These are phyloP conservation scores for Phytophthora pisi DNA, from an alignment of 352 stramenopile species.

Conservation along the genomic window DNA sequence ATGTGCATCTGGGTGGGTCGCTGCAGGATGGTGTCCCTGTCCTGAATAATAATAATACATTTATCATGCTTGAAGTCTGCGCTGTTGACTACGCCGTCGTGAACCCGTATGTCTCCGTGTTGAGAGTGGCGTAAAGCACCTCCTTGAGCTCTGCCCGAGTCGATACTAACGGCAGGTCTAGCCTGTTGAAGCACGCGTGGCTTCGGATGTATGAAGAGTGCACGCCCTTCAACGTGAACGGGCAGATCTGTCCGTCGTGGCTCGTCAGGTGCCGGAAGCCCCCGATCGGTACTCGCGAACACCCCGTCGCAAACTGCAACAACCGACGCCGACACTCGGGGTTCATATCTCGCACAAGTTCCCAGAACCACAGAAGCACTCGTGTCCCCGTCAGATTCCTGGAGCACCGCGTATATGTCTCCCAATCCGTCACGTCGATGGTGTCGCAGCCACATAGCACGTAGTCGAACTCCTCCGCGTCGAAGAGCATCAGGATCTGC, in stretches of 20 bases:
- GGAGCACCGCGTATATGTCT: slow-evolving; percentile 71
- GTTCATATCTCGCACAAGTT: slow-evolving; percentile 81
- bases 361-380: slow-evolving; percentile 59
- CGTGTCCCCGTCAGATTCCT: slow-evolving; percentile 36
- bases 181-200: slow-evolving; percentile 75
- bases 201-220: slow-evolving; percentile 50
- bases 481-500: slow-evolving; percentile 92
- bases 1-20: background rate
- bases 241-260: slow-evolving; percentile 61
- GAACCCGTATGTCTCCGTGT: slow-evolving; percentile 48
- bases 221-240: slow-evolving; percentile 64
- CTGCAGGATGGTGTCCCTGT: background rate
- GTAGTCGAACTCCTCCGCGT: slow-evolving; percentile 95
- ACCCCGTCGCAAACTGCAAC: slow-evolving; percentile 75
- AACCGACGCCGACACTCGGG: slow-evolving; percentile 57
- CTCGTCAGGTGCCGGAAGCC: slow-evolving; percentile 60
- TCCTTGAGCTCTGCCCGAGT: slow-evolving; percentile 51
- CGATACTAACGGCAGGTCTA: slow-evolving; percentile 92
- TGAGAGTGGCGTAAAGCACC: slow-evolving; percentile 41
- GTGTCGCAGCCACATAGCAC: slow-evolving; percentile 92
- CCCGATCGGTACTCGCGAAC: slow-evolving; percentile 60
- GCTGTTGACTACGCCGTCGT: slow-evolving; percentile 34
- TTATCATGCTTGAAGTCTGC: background rate
- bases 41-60: background rate
- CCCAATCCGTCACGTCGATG: slow-evolving; percentile 96